These are phyloP conservation scores for Leucocoprinus sp. DNA, from an alignment of 768 basidiomycete genomes.

Conservation along the genomic window DNA sequence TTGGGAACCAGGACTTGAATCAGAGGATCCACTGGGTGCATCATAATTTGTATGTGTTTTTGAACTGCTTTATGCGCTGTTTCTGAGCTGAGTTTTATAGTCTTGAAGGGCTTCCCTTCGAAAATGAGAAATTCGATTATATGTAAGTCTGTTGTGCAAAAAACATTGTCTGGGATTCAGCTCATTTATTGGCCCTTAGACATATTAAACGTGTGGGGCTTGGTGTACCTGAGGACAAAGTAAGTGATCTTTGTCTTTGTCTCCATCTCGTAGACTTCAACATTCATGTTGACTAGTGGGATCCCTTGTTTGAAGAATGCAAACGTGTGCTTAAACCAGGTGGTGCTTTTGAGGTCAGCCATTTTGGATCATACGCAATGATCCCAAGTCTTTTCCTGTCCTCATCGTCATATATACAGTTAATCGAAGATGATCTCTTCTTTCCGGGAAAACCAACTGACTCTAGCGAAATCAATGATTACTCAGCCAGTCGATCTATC, in stretches of 20 bases:
- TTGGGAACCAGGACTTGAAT: constrained; percentile 49
- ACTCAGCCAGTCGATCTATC: background rate
- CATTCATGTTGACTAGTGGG: constrained; percentile 42
- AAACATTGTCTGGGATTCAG: too few species aligned
- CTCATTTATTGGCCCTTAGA: constrained; percentile 22
- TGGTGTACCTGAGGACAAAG: constrained; percentile 72
- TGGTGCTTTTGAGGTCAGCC: constrained; percentile 58
- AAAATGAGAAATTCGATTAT: constrained; percentile 67
- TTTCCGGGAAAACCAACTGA: constrained; percentile 51
- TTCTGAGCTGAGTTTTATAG: constrained; percentile 23
- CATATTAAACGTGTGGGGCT: constrained; percentile 65
- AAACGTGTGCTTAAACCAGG: constrained; percentile 66
- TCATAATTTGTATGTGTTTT: constrained; percentile 52
- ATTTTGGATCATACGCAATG: too few species aligned
- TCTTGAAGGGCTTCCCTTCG: constrained; percentile 62
- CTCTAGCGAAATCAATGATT: constrained; percentile 17
- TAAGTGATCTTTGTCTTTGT: constrained; percentile 17
- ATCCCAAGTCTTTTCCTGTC: background rate
- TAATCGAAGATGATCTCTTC: constrained; percentile 68
- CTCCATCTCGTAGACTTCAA: background rate
- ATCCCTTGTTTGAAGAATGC: constrained; percentile 59
- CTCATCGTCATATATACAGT: constrained; percentile 23
- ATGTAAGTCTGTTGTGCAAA: constrained; percentile 38
- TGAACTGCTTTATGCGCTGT: background rate
- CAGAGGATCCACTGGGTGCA: constrained; percentile 65